Evolutionary conservation across 306 rosid genomes (phyloP).

Genomic region (Rosa persica): DNA sequence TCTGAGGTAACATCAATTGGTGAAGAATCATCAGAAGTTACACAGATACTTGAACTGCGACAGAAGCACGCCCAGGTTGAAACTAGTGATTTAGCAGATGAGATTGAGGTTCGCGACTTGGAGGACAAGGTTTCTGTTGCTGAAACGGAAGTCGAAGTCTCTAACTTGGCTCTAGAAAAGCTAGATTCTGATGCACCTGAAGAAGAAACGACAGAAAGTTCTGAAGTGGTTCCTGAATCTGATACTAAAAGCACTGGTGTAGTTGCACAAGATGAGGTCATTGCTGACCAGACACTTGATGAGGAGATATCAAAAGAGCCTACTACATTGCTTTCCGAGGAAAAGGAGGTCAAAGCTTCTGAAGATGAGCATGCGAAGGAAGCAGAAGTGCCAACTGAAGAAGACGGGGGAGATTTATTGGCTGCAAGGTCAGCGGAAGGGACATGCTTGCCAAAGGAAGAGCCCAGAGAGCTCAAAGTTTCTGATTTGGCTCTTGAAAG

Average conservation of each 20-base stretch:
- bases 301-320: background rate
- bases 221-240: background rate
- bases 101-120: background rate
- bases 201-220: background rate
- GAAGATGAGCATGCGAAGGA: slow-evolving; percentile 16
- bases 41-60: slow-evolving; percentile 14
- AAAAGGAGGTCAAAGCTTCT: background rate
- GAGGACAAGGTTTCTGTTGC: background rate
- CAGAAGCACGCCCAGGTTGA: slow-evolving; percentile 11
- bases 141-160: background rate
- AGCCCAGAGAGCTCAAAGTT: slow-evolving; percentile 3
- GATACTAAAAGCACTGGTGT: background rate
- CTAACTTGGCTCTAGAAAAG: background rate
- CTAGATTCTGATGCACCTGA: background rate
- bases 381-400: background rate
- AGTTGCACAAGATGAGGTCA: slow-evolving; percentile 10
- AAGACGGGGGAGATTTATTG: background rate
- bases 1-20: background rate
- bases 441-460: slow-evolving; percentile 19
- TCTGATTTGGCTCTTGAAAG: slow-evolving; percentile 17
- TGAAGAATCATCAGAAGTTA: slow-evolving; percentile 11
- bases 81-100: slow-evolving; percentile 11
- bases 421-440: slow-evolving; percentile 15
- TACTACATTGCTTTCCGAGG: slow-evolving; percentile 12
- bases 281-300: slow-evolving; percentile 7